Percentiles rank a stretch among this genome's conserved stretches.
phyloP scores from a whole-genome alignment of 495 filamentous ascomycete species.

The Xylaria castorea region DNA sequence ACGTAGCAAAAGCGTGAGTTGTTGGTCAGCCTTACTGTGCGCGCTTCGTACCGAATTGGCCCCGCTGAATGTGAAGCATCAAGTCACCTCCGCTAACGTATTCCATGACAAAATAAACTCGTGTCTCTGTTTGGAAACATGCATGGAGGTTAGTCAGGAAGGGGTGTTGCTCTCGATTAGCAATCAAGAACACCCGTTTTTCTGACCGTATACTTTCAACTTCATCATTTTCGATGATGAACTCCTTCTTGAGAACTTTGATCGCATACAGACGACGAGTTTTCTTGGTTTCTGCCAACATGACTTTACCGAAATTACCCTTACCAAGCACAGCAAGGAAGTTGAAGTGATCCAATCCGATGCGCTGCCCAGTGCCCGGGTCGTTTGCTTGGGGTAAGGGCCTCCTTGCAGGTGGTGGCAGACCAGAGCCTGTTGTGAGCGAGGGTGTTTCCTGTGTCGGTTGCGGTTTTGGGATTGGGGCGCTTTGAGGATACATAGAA shows the following conservation, averaged over 20 bases:
- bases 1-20: constrained; percentile 14
- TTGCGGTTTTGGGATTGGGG: constrained; percentile 47
- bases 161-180: constrained; percentile 96
- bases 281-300: constrained; percentile 96
- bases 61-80: constrained; percentile 98
- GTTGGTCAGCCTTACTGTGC: constrained; percentile 76
- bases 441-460: constrained; percentile 44
- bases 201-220: constrained; percentile 99
- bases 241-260: constrained; percentile 99
- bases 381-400: constrained; percentile 65
- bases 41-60: constrained; percentile 92
- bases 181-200: constrained; percentile 95
- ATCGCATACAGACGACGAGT: constrained; percentile 94
- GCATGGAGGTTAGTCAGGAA: constrained; percentile 96
- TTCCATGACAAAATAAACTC: constrained; percentile 99
- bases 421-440: constrained; percentile 42
- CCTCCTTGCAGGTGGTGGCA: constrained; percentile 54
- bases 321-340: constrained; percentile 99
- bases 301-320: constrained; percentile 99
- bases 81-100: constrained; percentile 99
- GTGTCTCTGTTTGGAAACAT: constrained; percentile 98
- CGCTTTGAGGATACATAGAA: constrained; percentile 33
- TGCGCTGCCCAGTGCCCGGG: constrained; percentile 73
- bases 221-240: constrained; percentile 99
- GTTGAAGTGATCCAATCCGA: constrained; percentile 98